Evolutionary conservation across 2,329 filamentous ascomycete species (phyloP).

Genomic region (Ascochyta lentis): DNA sequence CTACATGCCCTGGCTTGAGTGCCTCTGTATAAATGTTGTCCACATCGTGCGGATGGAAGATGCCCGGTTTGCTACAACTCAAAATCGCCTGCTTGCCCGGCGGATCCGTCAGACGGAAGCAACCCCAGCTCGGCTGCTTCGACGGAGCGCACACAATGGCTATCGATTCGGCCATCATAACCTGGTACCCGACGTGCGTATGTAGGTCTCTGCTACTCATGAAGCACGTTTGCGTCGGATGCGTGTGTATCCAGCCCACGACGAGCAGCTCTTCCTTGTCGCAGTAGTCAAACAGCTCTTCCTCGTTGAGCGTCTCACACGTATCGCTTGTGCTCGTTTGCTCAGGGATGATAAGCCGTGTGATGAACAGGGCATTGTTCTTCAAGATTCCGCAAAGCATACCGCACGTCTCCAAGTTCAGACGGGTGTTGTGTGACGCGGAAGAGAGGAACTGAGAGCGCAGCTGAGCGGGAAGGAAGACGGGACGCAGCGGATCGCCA

Average conservation of each 20-base stretch:
- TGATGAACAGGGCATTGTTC: slow-evolving; percentile 92
- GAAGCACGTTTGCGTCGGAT: slow-evolving; percentile 95
- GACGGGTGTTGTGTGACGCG: slow-evolving; percentile 76
- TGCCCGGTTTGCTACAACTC: slow-evolving; percentile 74
- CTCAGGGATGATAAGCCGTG: slow-evolving; percentile 85
- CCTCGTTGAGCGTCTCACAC: slow-evolving; percentile 91
- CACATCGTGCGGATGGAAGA: slow-evolving; percentile 81
- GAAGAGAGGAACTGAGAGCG: slow-evolving; percentile 76
- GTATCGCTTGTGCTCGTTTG: slow-evolving; percentile 91
- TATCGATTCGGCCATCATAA: slow-evolving; percentile 95
- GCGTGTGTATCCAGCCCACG: slow-evolving; percentile 97
- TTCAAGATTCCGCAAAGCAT: slow-evolving; percentile 90
- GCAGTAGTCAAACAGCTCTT: slow-evolving; percentile 85
- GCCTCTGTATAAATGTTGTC: slow-evolving; percentile 81
- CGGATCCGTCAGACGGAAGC: slow-evolving; percentile 92
- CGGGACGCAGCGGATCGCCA: slow-evolving; percentile 81
- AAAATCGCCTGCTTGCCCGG: slow-evolving; percentile 87
- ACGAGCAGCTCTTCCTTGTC: slow-evolving; percentile 83
- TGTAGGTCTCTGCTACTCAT: slow-evolving; percentile 95
- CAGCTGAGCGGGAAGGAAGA: slow-evolving; percentile 82
- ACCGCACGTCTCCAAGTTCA: slow-evolving; percentile 91
- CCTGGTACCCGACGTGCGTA: slow-evolving; percentile 91
- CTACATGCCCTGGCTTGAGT: slow-evolving; percentile 63
- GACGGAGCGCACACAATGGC: slow-evolving; percentile 94
- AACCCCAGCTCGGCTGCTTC: slow-evolving; percentile 81